Conservation (phyloP, 225 moss, liverwort and hornwort species). For the Thuidium tamariscinum region DNA sequence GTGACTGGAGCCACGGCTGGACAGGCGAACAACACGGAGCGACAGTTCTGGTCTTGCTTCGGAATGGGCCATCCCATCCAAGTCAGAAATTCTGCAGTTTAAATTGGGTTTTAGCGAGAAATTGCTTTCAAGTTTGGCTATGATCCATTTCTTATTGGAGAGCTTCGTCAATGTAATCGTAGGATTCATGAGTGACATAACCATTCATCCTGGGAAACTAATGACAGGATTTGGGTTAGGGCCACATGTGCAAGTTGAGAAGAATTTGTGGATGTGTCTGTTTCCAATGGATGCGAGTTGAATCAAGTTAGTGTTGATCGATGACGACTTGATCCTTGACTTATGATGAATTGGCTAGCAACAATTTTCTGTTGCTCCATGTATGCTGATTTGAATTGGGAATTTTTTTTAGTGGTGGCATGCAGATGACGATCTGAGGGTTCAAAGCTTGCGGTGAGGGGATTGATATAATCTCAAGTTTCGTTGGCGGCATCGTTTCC, state of each 20-base stretch:
- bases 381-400: background rate
- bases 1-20: background rate
- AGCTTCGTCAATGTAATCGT: background rate
- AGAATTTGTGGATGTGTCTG: background rate
- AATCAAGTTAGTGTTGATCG: background rate
- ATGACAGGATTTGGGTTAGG: background rate
- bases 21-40: background rate
- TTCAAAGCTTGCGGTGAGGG: constrained; percentile 38
- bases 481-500: constrained; percentile 37
- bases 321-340: background rate
- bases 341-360: background rate
- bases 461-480: constrained; percentile 20
- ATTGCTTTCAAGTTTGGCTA: background rate
- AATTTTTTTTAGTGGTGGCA: background rate
- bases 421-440: constrained; percentile 36
- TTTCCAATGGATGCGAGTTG: background rate
- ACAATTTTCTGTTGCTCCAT: background rate
- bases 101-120: no score
- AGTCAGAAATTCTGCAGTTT: background rate
- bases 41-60: background rate
- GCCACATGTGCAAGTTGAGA: background rate
- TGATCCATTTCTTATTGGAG: no score
- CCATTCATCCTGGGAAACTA: background rate
- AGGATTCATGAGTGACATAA: background rate
- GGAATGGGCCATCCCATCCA: background rate